Evolutionary conservation across 1,284 basidiomycete species (phyloP).

Genomic region (Mycena sp.): DNA sequence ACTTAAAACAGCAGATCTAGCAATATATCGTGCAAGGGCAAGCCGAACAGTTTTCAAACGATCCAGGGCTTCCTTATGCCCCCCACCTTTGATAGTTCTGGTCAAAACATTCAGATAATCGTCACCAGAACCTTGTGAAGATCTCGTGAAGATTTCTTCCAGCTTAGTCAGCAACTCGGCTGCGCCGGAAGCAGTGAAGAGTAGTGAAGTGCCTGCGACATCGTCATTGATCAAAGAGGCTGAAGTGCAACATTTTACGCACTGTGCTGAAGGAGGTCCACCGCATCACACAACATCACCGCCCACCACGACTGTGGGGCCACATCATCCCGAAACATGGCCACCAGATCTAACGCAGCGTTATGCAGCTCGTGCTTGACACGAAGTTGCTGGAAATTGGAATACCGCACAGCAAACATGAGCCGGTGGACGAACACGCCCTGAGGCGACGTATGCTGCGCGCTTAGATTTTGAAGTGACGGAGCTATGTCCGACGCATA

Average conservation of each 20-base stretch:
- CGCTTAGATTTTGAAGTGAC: conserved; percentile 66
- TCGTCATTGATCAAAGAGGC: conserved; percentile 9
- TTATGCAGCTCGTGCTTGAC: conserved; percentile 61
- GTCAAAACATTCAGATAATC: conserved; percentile 72
- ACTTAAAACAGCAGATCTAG: conserved; percentile 66
- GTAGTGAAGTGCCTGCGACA: conserved; percentile 54
- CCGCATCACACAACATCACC: conserved; percentile 70
- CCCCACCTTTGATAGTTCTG: conserved; percentile 55
- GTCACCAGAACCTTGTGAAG: conserved; percentile 68
- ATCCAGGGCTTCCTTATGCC: conserved; percentile 66
- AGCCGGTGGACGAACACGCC: conserved; percentile 75
- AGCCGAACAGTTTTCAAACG: conserved; percentile 71
- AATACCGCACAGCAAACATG: conserved; percentile 78
- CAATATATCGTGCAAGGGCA: conserved; percentile 76
- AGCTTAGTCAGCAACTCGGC: conserved; percentile 67
- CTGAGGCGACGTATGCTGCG: conserved; percentile 52
- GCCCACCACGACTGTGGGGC: conserved; percentile 84
- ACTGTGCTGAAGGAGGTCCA: conserved; percentile 70
- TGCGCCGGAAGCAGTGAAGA: conserved; percentile 67
- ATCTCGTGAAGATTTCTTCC: conserved; percentile 70
- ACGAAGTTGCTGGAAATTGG: conserved; percentile 75
- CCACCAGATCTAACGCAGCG: conserved; percentile 69
- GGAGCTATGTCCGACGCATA: conserved; percentile 76
- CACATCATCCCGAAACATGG: conserved; percentile 74
- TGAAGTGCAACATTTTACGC: conserved; percentile 35